phyloP scores from a whole-genome alignment of 2,329 filamentous ascomycete genomes.

The Neonectria sp. region DNA sequence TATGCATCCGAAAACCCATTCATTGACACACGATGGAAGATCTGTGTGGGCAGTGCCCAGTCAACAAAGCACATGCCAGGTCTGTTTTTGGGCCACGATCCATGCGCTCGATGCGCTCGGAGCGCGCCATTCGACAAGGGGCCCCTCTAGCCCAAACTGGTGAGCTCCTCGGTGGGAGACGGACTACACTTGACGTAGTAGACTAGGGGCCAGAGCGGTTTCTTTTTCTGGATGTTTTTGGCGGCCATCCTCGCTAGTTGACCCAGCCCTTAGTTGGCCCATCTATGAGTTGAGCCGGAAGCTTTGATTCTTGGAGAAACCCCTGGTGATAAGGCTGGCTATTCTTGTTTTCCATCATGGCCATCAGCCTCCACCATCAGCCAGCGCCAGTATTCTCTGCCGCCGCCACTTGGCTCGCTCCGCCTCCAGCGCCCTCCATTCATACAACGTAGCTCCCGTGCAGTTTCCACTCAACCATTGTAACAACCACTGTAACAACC shows the following conservation, averaged over 20 bases:
- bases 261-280: constrained; percentile 1
- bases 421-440: constrained; percentile 1
- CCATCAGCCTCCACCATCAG: constrained; percentile 14
- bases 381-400: constrained; percentile 10
- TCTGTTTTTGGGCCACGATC: constrained; percentile 13
- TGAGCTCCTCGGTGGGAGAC: background rate
- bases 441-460: constrained; percentile 26
- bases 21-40: constrained; percentile 15
- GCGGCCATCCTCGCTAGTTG: background rate
- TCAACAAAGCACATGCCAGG: constrained; percentile 12
- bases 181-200: background rate
- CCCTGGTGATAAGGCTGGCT: background rate
- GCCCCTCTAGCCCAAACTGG: constrained; percentile 10
- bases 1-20: constrained; percentile 1
- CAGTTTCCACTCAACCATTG: constrained; percentile 22
- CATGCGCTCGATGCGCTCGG: constrained; percentile 7
- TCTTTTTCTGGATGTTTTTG: constrained; percentile 16
- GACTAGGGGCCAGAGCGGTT: constrained; percentile 1
- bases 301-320: background rate
- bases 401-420: constrained; percentile 26
- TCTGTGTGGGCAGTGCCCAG: constrained; percentile 17
- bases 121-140: constrained; percentile 11
- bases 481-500: constrained; percentile 26
- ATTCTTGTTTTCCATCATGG: background rate
- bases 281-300: background rate